These are phyloP conservation scores for Melampsora americana DNA, from an alignment of 1,284 basidiomycete species.

Conservation along the genomic window DNA sequence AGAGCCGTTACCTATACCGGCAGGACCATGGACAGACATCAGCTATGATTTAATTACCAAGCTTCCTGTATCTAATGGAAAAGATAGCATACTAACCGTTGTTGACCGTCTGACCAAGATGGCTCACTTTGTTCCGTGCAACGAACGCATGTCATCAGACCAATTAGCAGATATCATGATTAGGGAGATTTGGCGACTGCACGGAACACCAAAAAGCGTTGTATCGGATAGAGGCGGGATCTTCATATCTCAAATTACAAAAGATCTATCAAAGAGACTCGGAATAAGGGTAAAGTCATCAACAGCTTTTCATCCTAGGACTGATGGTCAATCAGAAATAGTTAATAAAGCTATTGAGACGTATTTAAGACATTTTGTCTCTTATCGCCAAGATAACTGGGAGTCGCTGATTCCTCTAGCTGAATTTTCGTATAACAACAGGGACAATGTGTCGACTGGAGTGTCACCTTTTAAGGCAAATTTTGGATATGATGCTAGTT, in stretches of 20 bases:
- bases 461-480: slow-evolving; percentile 1
- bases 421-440: slow-evolving; percentile 4
- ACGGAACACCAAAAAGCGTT: neutral
- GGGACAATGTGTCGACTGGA: neutral
- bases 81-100: neutral
- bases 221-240: neutral
- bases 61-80: neutral
- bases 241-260: neutral
- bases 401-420: neutral
- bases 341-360: neutral
- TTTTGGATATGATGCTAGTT: neutral
- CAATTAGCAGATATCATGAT: neutral
- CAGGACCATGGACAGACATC: slow-evolving; percentile 2
- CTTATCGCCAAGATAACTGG: neutral
- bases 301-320: neutral
- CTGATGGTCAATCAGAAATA: neutral
- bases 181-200: neutral
- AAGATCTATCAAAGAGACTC: neutral
- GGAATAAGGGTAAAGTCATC: neutral
- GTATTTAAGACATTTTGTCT: neutral
- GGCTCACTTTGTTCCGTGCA: slow-evolving; percentile 1
- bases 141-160: neutral
- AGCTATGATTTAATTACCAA: slow-evolving; percentile 3
- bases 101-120: no score
- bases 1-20: neutral